These are phyloP conservation scores for Teratosphaeria destructans DNA, from an alignment of 2,329 filamentous ascomycete species.

Conservation along the genomic window DNA sequence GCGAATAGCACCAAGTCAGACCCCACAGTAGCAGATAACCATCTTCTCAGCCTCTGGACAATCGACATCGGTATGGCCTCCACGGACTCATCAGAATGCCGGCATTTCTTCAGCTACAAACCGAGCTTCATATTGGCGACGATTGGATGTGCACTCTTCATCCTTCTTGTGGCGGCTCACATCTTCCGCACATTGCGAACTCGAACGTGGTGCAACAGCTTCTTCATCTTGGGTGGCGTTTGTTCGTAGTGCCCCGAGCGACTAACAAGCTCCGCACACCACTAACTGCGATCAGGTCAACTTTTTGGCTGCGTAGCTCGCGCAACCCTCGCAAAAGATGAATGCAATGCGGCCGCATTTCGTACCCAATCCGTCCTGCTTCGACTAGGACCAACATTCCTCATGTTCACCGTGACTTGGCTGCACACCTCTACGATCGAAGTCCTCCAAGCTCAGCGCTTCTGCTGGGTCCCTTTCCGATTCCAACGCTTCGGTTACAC, in stretches of 20 bases:
- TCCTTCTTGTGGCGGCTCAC: not conserved
- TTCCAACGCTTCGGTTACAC: not conserved
- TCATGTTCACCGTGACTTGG: not conserved
- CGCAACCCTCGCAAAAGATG: not conserved
- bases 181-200: not conserved
- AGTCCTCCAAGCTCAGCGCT: not conserved
- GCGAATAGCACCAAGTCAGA: not conserved
- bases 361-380: not conserved
- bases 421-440: not conserved
- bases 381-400: not conserved
- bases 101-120: not conserved
- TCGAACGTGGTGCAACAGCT: not conserved
- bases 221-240: not conserved
- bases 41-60: not conserved
- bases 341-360: not conserved
- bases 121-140: not conserved
- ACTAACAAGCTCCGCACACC: not conserved
- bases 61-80: not conserved
- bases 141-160: not conserved
- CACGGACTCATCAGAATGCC: not conserved
- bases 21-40: not conserved
- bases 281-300: not conserved
- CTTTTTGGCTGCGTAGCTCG: not conserved
- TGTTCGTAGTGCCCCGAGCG: not conserved
- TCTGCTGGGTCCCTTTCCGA: not conserved